A percentile compares a stretch with the other conserved stretches of the same genome.
These are phyloP conservation scores for Begonia fuchsioides DNA, from an alignment of 306 rosid species.

Conservation along the genomic window DNA sequence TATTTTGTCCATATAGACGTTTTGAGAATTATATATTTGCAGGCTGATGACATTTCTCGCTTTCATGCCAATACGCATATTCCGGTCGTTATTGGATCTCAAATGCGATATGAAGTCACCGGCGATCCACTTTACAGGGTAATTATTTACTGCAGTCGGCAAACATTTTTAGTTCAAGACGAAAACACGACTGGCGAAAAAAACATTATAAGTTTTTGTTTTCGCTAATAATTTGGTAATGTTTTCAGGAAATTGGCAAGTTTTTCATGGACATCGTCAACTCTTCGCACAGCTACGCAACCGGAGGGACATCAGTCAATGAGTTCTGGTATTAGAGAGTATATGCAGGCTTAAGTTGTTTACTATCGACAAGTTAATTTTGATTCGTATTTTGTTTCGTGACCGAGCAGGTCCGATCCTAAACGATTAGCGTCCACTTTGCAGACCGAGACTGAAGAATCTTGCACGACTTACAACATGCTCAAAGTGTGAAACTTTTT, in stretches of 20 bases:
- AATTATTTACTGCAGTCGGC: background rate
- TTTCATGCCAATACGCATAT: constrained; percentile 79
- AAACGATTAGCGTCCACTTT: constrained; percentile 45
- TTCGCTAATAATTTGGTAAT: too few species aligned
- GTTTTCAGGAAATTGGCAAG: constrained; percentile 46
- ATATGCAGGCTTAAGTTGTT: too few species aligned
- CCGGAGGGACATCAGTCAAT: constrained; percentile 79
- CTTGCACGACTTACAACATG: constrained; percentile 89
- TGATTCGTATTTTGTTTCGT: constrained; percentile 4
- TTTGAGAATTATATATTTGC: constrained; percentile 6
- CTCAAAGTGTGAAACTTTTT: constrained; percentile 37
- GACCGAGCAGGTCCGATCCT: constrained; percentile 44
- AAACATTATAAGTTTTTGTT: too few species aligned
- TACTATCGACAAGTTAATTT: too few species aligned
- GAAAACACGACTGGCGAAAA: background rate
- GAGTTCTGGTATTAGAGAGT: constrained; percentile 69
- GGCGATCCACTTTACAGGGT: constrained; percentile 89
- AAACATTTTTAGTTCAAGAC: background rate
- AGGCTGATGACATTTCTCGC: constrained; percentile 66
- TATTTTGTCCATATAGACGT: too few species aligned
- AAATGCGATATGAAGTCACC: constrained; percentile 69
- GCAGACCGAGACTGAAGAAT: constrained; percentile 60
- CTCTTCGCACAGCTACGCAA: constrained; percentile 91
- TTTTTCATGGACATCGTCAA: constrained; percentile 73
- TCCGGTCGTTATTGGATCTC: constrained; percentile 76